phyloP scores from a whole-genome alignment of 208 protist genomes.

The Leptomonas seymouri region DNA sequence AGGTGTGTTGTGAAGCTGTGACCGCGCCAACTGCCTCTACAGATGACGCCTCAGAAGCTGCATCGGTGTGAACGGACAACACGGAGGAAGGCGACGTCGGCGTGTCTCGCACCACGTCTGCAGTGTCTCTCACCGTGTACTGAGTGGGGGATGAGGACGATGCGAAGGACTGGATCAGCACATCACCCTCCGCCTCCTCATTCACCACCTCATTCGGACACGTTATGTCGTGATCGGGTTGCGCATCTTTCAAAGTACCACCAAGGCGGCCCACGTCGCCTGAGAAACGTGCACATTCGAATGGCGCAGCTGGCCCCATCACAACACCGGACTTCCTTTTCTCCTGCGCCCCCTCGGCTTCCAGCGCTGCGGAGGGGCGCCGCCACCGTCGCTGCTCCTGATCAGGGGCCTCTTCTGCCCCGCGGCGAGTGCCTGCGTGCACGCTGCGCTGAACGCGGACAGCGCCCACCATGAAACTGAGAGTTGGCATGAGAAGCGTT shows the following conservation, averaged over 20 bases:
- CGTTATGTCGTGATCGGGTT: neutral
- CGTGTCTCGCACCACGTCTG: neutral
- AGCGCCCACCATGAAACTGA: neutral
- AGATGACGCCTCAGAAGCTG: conserved; percentile 11
- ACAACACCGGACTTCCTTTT: neutral
- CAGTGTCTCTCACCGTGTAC: conserved; percentile 6
- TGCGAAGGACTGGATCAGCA: neutral
- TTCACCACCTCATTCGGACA: neutral
- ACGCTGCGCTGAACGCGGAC: neutral
- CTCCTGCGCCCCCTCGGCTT: neutral
- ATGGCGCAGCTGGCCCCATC: neutral
- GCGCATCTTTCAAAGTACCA: neutral
- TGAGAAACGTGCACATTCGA: neutral
- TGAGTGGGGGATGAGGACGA: neutral
- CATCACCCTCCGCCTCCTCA: neutral
- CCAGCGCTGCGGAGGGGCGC: neutral
- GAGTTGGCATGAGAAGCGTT: neutral
- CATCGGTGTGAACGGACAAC: neutral
- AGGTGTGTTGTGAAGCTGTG: conserved; percentile 27
- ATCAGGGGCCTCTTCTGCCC: neutral
- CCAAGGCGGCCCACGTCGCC: too few relatives aligned
- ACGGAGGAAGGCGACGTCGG: neutral
- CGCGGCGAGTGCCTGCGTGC: neutral
- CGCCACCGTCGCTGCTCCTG: conserved; percentile 14
- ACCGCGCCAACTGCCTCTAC: conserved; percentile 23